Evolutionary conservation across 75 land plant genomes (phyloP), one percentile per base, ranked within the genome.

Genomic region (Cupressus sempervirens): DNA sequence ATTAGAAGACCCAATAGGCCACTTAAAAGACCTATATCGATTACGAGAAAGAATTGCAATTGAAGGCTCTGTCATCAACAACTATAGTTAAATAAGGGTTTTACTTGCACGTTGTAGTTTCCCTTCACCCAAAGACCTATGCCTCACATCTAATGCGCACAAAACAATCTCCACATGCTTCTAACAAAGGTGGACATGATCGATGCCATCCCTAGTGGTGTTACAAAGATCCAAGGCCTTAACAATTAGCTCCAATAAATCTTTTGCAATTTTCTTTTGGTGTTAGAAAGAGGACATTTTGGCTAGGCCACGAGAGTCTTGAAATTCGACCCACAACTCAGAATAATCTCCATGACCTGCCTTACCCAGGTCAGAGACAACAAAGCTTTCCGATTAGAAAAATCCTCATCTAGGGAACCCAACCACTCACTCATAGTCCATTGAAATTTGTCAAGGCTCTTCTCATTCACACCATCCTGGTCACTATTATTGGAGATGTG

Each of bases 201-300:
- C 93, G 40, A 94, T 86, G 26, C 95, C 95, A 52, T 94, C 95
- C 5, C 95, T 84, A 73, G 91, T 86, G 53, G 95, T 93, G 84
- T 94, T 94, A 53, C 95, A 94, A 62, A 94, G 86, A 54, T 94
- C 95, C 14, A 94, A 84, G 35, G 88, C 90, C 87, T 92, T 94
- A 18, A 94, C 91, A 41, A 81, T 83, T 16, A 91, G 81, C 77
- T 94, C 95, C n/a, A 83, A 87, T 70, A 85, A 92, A 3, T 94
- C 95, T 1, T 83, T 76, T 30, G 89, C 48, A 6, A 87, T 29
- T 0, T 90, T 87, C 41, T 93, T 15, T 79, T 50, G 0, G 62
- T 62, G 26, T 53, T 50, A 7, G 65, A 82, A 48, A 90, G 82
- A 0, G 95, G 93, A 4, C 90, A 75, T 26, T 38, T 86, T 2